Percentiles rank a stretch among this genome's conserved stretches.
phyloP scores from a whole-genome alignment of 23 red algal genomes.

The Pyropia yezoensis region DNA sequence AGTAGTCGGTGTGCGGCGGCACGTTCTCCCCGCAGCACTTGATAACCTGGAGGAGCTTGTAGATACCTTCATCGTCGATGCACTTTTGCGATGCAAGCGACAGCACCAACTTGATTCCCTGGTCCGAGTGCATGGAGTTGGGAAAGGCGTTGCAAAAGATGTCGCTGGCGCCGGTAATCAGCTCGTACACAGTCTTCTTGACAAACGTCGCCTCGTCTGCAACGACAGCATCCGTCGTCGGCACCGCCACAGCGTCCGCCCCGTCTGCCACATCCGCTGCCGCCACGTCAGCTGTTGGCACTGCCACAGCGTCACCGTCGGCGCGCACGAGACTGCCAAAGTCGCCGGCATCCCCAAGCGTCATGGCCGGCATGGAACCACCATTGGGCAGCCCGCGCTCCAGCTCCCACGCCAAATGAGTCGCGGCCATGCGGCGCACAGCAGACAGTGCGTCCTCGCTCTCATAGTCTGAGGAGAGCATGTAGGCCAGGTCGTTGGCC shows the following conservation, averaged over 20 bases:
- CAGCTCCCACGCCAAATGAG: too few relatives aligned
- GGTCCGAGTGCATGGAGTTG: constrained; percentile 38
- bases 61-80: constrained; percentile 37
- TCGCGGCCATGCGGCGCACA: too few relatives aligned
- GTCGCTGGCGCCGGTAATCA: constrained; percentile 21
- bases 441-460: too few relatives aligned
- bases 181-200: constrained; percentile 22
- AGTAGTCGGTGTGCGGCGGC: constrained; percentile 7
- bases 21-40: constrained; percentile 49
- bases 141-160: constrained; percentile 58
- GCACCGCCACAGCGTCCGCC: background rate
- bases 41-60: constrained; percentile 33
- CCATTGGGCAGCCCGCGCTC: too few relatives aligned
- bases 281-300: background rate
- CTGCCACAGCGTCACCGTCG: background rate
- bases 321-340: too few relatives aligned
- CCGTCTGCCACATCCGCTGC: background rate
- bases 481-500: constrained; percentile 44
- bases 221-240: background rate
- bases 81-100: constrained; percentile 20
- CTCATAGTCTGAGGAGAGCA: constrained; percentile 22
- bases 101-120: constrained; percentile 17
- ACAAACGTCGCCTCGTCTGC: constrained; percentile 35
- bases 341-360: too few relatives aligned
- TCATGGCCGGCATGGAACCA: too few relatives aligned